Evolutionary conservation across 2,329 filamentous ascomycete genomes (phyloP).

Genomic region (Paraphoma chrysanthemicola): DNA sequence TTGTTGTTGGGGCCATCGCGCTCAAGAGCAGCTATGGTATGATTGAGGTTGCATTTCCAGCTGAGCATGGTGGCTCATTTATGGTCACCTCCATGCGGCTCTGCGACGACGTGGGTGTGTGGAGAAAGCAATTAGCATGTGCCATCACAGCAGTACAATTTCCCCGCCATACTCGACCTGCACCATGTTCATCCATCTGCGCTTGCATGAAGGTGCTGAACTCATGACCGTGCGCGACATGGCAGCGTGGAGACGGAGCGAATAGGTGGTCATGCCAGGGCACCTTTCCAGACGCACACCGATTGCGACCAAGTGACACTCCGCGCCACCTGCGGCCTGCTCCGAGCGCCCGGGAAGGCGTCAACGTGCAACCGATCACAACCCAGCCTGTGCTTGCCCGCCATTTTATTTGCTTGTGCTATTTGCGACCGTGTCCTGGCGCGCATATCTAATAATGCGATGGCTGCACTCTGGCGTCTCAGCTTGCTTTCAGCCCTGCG

Average conservation of each 20-base stretch:
- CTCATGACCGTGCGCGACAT: neutral
- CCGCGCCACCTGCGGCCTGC: neutral
- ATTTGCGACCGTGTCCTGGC: neutral
- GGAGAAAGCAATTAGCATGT: neutral
- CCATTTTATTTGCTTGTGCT: neutral
- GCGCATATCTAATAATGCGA: neutral
- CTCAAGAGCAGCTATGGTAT: neutral
- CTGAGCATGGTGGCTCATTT: neutral
- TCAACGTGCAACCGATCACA: neutral
- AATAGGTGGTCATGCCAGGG: neutral
- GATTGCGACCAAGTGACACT: neutral
- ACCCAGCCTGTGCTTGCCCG: neutral
- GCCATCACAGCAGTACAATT: neutral
- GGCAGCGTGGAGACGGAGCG: neutral
- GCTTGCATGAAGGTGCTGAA: neutral
- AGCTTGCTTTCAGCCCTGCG: neutral
- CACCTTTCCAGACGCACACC: neutral
- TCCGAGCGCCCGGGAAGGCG: neutral
- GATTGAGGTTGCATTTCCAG: neutral
- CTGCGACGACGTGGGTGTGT: neutral
- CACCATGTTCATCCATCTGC: slow-evolving; percentile 2
- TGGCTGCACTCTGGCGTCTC: neutral
- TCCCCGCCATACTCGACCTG: neutral
- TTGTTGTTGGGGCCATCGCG: no score
- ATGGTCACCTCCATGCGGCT: neutral